Evolutionary conservation across 495 filamentous ascomycete genomes (phyloP), one percentile per base, ranked within the genome.

Genomic region (Acidomyces sp.): DNA sequence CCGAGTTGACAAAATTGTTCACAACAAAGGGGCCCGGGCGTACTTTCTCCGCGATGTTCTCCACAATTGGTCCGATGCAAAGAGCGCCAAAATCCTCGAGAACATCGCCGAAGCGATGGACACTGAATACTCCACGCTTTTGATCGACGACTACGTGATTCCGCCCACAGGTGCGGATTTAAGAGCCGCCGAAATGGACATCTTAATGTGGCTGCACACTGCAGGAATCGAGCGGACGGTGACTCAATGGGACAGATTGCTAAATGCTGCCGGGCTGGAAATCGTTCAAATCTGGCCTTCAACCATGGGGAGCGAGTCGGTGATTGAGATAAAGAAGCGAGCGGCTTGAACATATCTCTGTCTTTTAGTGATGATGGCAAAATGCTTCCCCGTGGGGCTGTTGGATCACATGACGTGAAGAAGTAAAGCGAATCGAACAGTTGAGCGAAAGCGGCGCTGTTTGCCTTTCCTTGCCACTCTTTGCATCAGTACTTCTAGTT

Each of bases 21-120:
- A 9, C n/a, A n/a, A n/a, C n/a, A 9, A 6, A 7, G 33, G 29
- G 12, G 46, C 46, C 17, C 24, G 35, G 7, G 26, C 21, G 9
- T 49, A 49, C 34, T 29, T 37, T 32, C 20, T 44, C 15, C 25
- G 39, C 12, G 22, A 20, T 18, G 19, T 49, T 35, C 21, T 44
- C 7, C 46, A 49, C 34, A 39, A 49, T 34, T 49, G 41, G 41
- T n/a, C 4, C 22, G 46, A 49, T 36, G 38, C 30, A 15, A 42
- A 43, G 28, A 36, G 9, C 19, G 17, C 9, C 18, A 7, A 22
- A 9, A 42, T 48, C 16, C 30, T 48, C 7, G 10, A 10, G 4
- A 32, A 48, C n/a, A 33, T 37, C 13, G 32, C 13, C 20, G 25
- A 20, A n/a, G 45, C 45, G 3, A 41, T 48, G 45, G 43, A 46